phyloP scores from a whole-genome alignment of 148 eudicot genomes.

The Diospyros kaki region DNA sequence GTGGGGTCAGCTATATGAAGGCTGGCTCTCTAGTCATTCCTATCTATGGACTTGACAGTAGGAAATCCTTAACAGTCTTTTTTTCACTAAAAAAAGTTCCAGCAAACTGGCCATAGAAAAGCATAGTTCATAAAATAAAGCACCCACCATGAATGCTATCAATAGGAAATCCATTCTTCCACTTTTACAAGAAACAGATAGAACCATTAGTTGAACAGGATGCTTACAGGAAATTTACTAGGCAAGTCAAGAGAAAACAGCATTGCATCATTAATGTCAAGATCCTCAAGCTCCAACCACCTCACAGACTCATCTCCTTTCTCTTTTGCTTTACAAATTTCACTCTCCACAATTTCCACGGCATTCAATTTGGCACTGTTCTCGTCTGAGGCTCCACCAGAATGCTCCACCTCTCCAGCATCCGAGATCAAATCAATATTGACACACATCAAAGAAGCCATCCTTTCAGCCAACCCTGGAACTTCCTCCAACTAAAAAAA shows the following conservation, averaged over 20 bases:
- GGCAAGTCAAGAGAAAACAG: constrained; percentile 73
- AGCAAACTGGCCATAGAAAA: background rate
- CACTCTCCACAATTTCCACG: constrained; percentile 51
- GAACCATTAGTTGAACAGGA: background rate
- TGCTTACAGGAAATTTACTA: constrained; percentile 75
- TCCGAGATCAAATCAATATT: constrained; percentile 44
- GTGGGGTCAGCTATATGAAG: no score
- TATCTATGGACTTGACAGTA: background rate
- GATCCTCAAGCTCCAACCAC: constrained; percentile 95
- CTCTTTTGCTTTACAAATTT: constrained; percentile 46
- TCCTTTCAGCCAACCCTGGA: constrained; percentile 94
- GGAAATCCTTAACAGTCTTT: constrained; percentile 1
- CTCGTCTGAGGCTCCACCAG: constrained; percentile 23
- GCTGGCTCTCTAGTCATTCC: background rate
- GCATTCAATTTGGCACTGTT: constrained; percentile 31
- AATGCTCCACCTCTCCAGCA: constrained; percentile 22
- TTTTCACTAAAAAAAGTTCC: background rate
- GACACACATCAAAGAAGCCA: constrained; percentile 93
- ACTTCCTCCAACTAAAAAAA: constrained; percentile 80
- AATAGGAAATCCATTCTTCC: background rate
- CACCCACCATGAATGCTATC: background rate
- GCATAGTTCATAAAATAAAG: background rate
- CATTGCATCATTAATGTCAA: constrained; percentile 60
- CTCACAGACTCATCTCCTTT: constrained; percentile 40
- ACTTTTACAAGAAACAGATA: background rate